These are phyloP conservation scores for Hapsidospora chrysogenum DNA, from an alignment of 495 filamentous ascomycete species.

Conservation along the genomic window DNA sequence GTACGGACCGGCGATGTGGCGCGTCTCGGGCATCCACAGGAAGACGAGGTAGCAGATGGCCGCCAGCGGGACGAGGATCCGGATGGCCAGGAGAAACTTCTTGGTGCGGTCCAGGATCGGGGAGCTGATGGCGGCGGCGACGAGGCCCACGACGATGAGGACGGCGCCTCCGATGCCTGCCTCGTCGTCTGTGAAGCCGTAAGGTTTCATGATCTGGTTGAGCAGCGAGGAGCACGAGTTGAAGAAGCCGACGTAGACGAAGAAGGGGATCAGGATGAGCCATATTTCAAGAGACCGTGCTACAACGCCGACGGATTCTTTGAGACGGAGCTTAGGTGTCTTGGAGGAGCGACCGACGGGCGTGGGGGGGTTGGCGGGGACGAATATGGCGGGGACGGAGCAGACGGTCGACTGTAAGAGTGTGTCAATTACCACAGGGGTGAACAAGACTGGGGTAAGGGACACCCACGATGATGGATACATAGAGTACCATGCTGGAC, in stretches of 20 bases:
- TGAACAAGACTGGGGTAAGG: not conserved
- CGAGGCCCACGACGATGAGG: conserved; percentile 78
- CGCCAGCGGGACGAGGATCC: conserved; percentile 58
- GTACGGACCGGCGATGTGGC: conserved; percentile 48
- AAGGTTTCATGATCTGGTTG: conserved; percentile 76
- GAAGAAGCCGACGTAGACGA: conserved; percentile 81
- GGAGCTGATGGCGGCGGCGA: conserved; percentile 53
- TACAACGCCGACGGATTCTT: conserved; percentile 32
- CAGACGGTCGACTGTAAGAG: conserved; percentile 43
- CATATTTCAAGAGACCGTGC: conserved; percentile 47
- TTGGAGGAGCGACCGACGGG: conserved; percentile 33
- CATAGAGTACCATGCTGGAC: conserved; percentile 70
- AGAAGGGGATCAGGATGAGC: conserved; percentile 59
- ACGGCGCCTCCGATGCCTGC: conserved; percentile 81
- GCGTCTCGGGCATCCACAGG: conserved; percentile 62
- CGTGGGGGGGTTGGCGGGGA: conserved; percentile 65
- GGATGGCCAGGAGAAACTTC: conserved; percentile 58
- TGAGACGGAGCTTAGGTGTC: conserved; percentile 31
- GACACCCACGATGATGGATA: conserved; percentile 59
- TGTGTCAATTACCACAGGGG: not conserved
- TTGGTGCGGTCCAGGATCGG: conserved; percentile 79
- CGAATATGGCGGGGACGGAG: conserved; percentile 66
- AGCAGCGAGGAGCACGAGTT: conserved; percentile 79
- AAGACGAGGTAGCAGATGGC: conserved; percentile 57
- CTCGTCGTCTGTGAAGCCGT: conserved; percentile 62